Evolutionary conservation across 331 rosid genomes (phyloP), one percentile per base, ranked within the genome.

Genomic region (Quercus tomentella): DNA sequence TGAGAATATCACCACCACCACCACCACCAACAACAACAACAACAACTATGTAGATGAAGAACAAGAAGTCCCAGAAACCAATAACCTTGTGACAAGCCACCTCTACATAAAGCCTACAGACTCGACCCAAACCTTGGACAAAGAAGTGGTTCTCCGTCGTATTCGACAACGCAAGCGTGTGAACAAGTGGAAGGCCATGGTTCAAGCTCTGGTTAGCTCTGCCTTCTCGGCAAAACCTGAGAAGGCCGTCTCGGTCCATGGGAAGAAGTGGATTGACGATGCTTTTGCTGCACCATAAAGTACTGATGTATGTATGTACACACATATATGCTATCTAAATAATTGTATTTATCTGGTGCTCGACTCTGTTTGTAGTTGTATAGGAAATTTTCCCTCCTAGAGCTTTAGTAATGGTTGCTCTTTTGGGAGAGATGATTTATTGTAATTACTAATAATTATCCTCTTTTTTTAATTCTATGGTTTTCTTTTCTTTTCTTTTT

Each of bases 121-220:
- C 33, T 6, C 83, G 1, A 49, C 82, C 15, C 79, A 83, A n/a
- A 17, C 76, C 17, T 23, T 86, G 25, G 71, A 79, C 82, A 86
- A 78, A 72, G 57, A 86, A 26, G 84, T 63, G 65, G 88, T 84
- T 18, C 85, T 87, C 49, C 87, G 67, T 41, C 74, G 89, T 58
- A 81, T 85, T 68, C 86, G 89, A 12, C 86, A 76, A 21, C 84
- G 54, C 3, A 88, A 49, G 79, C 60, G 82, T 55, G 17, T 88
- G 17, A 78, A 85, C 84, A 85, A 65, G 84, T 66, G 79, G 56
- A 85, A 79, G 75, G 73, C 69, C 26, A 68, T 76, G 41, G 52
- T 83, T 28, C 73, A 81, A 57, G 33, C 81, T 37, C 82, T 63
- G 26, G 35, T 76, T 28, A 22, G 60, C 49, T 56, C 77, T 9